phyloP scores from a whole-genome alignment of 108 stramenopile genomes.

The Stephanodiscus triporus region DNA sequence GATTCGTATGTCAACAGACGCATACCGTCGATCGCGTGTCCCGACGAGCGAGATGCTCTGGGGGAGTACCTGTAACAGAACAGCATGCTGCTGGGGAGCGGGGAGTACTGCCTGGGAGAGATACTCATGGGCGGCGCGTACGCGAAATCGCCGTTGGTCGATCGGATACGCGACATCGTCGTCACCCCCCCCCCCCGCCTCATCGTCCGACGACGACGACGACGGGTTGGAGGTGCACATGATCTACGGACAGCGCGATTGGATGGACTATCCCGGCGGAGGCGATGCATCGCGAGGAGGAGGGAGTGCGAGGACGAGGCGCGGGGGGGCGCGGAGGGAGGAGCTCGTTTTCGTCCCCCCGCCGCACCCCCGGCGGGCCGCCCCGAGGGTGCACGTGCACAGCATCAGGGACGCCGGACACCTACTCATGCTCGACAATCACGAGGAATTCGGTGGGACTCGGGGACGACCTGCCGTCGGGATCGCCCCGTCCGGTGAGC shows the following conservation, averaged over 20 bases:
- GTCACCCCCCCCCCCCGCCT: too few relatives aligned
- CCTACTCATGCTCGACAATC: slow-evolving; percentile 83
- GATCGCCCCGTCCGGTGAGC: too few relatives aligned
- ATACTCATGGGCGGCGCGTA: slow-evolving; percentile 66
- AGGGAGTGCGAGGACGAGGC: too few relatives aligned
- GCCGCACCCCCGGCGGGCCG: too few relatives aligned
- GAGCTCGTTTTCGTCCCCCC: too few relatives aligned
- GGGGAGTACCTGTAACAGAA: slow-evolving; percentile 82
- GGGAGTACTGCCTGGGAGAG: slow-evolving; percentile 69
- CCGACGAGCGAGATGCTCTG: slow-evolving; percentile 57
- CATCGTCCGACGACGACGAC: slow-evolving; percentile 60
- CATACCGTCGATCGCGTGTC: slow-evolving; percentile 59
- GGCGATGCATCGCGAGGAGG: too few relatives aligned
- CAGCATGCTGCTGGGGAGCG: slow-evolving; percentile 69
- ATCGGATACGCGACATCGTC: too few relatives aligned
- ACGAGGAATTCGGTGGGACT: too few relatives aligned
- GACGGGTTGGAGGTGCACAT: slow-evolving; percentile 73
- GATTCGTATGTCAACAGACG: slow-evolving; percentile 58
- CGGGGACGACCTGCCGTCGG: too few relatives aligned
- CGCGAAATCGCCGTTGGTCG: slow-evolving; percentile 62
- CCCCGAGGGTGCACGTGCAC: slow-evolving; percentile 68
- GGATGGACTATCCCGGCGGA: slow-evolving; percentile 83
- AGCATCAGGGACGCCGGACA: slow-evolving; percentile 70
- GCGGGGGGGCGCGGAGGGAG: too few relatives aligned
- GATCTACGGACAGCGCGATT: slow-evolving; percentile 85